phyloP scores from a whole-genome alignment of 2,329 filamentous ascomycete species.

The Pseudocercospora pini-densiflorae region DNA sequence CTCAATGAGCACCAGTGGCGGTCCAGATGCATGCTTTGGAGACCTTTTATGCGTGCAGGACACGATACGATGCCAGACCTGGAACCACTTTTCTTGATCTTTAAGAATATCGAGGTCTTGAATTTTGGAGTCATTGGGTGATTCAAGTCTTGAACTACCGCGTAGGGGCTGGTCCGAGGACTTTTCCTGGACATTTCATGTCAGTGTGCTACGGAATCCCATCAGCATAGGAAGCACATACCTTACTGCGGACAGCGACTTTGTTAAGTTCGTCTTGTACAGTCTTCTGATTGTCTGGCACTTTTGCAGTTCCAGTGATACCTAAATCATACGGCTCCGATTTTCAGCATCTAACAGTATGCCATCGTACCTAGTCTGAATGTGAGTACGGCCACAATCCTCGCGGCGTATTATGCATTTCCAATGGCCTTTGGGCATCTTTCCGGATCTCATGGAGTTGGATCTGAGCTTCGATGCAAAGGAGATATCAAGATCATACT shows the following conservation, averaged over 20 bases:
- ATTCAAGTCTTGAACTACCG: background rate
- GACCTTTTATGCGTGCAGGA: background rate
- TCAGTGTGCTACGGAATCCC: background rate
- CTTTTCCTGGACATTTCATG: background rate
- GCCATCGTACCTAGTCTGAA: background rate
- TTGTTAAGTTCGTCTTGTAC: background rate
- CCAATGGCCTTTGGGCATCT: background rate
- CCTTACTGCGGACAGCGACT: background rate
- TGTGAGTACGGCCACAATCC: background rate
- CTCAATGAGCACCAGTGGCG: background rate
- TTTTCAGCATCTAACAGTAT: background rate
- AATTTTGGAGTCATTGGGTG: background rate
- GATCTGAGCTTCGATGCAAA: background rate
- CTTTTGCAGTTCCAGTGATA: background rate
- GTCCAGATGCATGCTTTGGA: background rate
- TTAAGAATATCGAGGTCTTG: background rate
- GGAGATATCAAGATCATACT: background rate
- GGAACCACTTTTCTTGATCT: background rate
- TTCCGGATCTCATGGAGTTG: background rate
- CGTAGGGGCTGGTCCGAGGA: background rate
- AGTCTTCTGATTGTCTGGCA: background rate
- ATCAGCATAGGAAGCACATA: background rate
- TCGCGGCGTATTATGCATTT: background rate
- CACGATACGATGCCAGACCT: background rate
- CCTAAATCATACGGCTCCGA: background rate